Base-by-base conservation (phyloP, 140 eudicot species). In the Ambrosia hybrid region DNA sequence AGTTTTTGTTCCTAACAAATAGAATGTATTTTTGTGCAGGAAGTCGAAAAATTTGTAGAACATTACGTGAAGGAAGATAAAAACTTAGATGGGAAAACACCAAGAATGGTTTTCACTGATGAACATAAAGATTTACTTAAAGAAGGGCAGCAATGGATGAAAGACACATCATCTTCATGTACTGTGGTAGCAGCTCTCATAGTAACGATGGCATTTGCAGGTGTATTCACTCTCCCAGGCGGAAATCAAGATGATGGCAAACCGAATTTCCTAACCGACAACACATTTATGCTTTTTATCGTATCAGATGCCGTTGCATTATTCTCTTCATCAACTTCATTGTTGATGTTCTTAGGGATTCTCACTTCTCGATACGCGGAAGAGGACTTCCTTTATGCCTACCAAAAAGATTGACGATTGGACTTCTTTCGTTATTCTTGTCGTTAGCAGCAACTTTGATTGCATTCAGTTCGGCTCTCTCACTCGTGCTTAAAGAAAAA, bases 261-360 rank as follows among this genome's bases (percentile, higher is more conserved):
- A 1, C 84, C 81, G 7, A 58, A 3, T 37, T 80, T 14, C 39
- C 0, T 75, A 57, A 3, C 56, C 6, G 5, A 56, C 6, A 58
- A 21, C 13, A 6, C 71, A 10, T 80, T 80, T 70, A 56, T 64
- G 74, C 65, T 70, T 9, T 80, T 76, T 15, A 55, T 68, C 30
- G 4, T 75, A 39, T n/a, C 84, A 34, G 81, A 75, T 57, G 78
- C 74, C 0, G 8, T 76, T 55, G 77, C 84, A 0, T 58, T 80
- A 57, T 75, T 80, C 37, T 75, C 81, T 52, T 75, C 81, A 3
- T 21, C 73, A 21, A 51, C 74, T 14, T 80, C 81, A 5, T 65
- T 75, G 62, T 16, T 80, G 6, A 70, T 80, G 85, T 75, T 80
- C 33, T 21, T 80, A 37, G 73, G 65, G 12, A 80, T 80, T n/a